Evolutionary conservation across 2,329 filamentous ascomycete species (phyloP).

Genomic region (Fusarium veterinarium): DNA sequence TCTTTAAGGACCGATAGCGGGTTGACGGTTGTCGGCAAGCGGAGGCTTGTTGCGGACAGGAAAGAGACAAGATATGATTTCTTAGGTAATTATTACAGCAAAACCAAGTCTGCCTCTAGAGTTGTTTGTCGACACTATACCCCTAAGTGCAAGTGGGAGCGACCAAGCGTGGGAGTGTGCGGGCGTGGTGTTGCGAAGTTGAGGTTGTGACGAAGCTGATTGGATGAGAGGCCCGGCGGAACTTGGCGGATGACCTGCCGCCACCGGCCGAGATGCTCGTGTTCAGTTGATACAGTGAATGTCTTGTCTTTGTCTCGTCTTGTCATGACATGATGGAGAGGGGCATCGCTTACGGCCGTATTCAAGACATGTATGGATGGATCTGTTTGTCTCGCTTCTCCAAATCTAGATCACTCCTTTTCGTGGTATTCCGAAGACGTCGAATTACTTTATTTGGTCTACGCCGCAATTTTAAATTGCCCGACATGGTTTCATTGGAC

Average conservation of each 20-base stretch:
- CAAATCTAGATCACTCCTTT: conserved; percentile 1
- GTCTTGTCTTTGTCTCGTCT: neutral
- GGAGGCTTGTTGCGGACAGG: conserved; percentile 27
- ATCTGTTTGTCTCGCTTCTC: neutral
- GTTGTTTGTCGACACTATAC: conserved; percentile 56
- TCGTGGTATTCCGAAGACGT: neutral
- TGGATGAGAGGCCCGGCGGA: conserved; percentile 11
- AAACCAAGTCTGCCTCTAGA: conserved; percentile 20
- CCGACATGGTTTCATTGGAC: conserved; percentile 4
- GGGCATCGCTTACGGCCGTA: conserved; percentile 15
- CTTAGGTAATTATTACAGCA: conserved; percentile 47
- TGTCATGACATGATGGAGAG: conserved; percentile 29
- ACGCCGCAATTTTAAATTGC: conserved; percentile 20
- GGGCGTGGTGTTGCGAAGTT: conserved; percentile 32
- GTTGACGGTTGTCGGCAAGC: conserved; percentile 20
- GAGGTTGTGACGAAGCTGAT: conserved; percentile 9
- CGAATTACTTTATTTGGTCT: conserved; percentile 30
- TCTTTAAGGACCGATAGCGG: conserved; percentile 39
- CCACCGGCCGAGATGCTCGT: conserved; percentile 19
- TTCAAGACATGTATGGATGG: neutral
- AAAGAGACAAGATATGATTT: conserved; percentile 4
- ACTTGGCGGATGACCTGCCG: conserved; percentile 30
- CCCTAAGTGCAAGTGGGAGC: conserved; percentile 69
- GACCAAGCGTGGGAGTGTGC: conserved; percentile 42
- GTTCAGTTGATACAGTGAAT: neutral